phyloP scores from a whole-genome alignment of 768 basidiomycete species.

The Pleurotus ostreatus region DNA sequence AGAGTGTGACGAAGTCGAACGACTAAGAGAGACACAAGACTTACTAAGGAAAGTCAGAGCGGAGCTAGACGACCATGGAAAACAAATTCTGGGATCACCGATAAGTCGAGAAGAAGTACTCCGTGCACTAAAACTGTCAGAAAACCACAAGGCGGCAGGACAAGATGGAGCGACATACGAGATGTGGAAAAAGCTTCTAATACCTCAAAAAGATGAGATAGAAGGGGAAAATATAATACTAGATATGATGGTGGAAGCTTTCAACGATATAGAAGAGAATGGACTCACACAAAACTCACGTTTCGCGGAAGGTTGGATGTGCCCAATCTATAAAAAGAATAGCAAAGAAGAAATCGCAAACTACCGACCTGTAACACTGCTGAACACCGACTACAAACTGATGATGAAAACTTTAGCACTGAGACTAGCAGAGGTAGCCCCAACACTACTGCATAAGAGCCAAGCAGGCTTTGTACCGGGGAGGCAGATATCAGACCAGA shows the following conservation, averaged over 20 bases:
- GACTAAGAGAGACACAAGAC: neutral
- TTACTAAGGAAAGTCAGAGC: too few relatives aligned
- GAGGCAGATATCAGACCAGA: slow-evolving; percentile 27
- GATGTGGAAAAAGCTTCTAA: neutral
- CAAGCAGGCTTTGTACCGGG: slow-evolving; percentile 16
- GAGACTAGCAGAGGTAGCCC: slow-evolving; percentile 31
- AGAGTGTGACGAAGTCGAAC: neutral
- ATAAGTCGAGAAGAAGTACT: too few relatives aligned
- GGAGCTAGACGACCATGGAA: too few relatives aligned
- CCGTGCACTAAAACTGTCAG: too few relatives aligned
- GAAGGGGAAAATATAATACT: slow-evolving; percentile 13
- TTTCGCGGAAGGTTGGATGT: slow-evolving; percentile 22
- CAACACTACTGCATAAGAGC: slow-evolving; percentile 17
- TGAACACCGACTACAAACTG: slow-evolving; percentile 13
- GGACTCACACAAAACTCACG: slow-evolving; percentile 20
- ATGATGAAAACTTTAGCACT: slow-evolving; percentile 9
- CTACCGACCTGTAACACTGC: slow-evolving; percentile 25
- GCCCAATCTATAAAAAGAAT: neutral
- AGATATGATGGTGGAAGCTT: slow-evolving; percentile 35
- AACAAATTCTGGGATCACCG: too few relatives aligned
- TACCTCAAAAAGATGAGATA: slow-evolving; percentile 8
- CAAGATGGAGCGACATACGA: too few relatives aligned
- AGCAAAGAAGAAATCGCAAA: slow-evolving; percentile 16
- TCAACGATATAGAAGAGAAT: slow-evolving; percentile 35
- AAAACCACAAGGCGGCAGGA: too few relatives aligned